Evolutionary conservation across 2,329 filamentous ascomycete species (phyloP), one percentile per base, ranked within the genome.

Genomic region (Pseudocercospora cruenta): DNA sequence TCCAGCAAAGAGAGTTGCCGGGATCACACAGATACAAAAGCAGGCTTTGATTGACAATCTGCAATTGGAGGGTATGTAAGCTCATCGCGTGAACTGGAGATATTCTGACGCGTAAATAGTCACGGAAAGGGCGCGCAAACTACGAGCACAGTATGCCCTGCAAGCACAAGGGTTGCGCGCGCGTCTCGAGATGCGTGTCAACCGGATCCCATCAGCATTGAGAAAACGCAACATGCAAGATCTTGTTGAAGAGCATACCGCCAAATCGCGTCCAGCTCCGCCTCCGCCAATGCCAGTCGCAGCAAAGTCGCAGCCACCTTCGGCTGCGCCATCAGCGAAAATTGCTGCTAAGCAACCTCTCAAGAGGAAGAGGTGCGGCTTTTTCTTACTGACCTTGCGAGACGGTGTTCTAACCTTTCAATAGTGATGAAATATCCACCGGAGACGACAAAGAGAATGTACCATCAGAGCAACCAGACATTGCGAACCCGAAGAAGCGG

Each of bases 151-250:
- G 78, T 97, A 96, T 81, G 90, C 91, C 66, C 86, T 96, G 9
- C 94, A 97, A 79, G 91, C 93, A 22, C 91, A 94, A 78, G 91
- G 91, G 69, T 85, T 98, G 45, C 88, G 91, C 67, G 90, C 93
- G 67, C 90, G 94, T 67, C 90, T 99, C 60, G 94, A 97, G 79
- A 91, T 96, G 81, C 91, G 95, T 80, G 87, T 98, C 78, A 97
- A 97, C 77, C 90, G 95, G 62, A 95, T 98, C 60, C 95, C 95
- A 7, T 86, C 88, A 72, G 86, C 89, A 16, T 81, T 97, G 69
- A 89, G 94, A 66, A 91, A 90, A 75, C 85, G 88, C 68, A 96
- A 88, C 64, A 94, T 99, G 85, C 88, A 89, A 63, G 94, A 97
- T 53, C 83, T 98, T 8, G 78, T 94, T 5, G 82, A 86, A 51